Percentiles rank a stretch among this genome's conserved stretches.
These are phyloP conservation scores for Solanum tarijense DNA, from an alignment of 257 asterid species.

Conservation along the genomic window DNA sequence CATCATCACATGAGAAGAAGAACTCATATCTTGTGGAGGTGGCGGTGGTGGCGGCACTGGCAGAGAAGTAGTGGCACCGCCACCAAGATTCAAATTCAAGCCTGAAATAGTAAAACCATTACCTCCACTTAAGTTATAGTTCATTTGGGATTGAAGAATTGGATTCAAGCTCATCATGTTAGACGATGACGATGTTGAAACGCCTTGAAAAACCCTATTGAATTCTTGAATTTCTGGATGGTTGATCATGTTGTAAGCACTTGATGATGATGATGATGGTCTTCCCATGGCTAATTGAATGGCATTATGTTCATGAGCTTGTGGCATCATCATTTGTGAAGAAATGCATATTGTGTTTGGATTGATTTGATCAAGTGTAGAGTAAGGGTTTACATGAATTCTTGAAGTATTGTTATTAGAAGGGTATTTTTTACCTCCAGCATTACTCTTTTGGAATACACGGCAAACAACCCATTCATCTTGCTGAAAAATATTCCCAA, in stretches of 20 bases:
- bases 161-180: conserved; percentile 30
- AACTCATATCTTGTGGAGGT: conserved; percentile 23
- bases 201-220: conserved; percentile 22
- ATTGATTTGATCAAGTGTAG: conserved; percentile 22
- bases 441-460: conserved; percentile 67
- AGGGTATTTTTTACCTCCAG: conserved; percentile 58
- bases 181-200: neutral
- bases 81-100: conserved; percentile 56
- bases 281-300: conserved; percentile 24
- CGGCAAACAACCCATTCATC: conserved; percentile 99
- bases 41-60: conserved; percentile 10
- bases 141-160: conserved; percentile 29
- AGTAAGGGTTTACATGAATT: conserved; percentile 29
- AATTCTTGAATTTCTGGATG: conserved; percentile 53
- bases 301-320: conserved; percentile 15
- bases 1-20: conserved; percentile 15
- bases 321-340: conserved; percentile 28
- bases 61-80: conserved; percentile 20
- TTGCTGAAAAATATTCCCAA: conserved; percentile 30
- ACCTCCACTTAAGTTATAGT: conserved; percentile 18
- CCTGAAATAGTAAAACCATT: conserved; percentile 70
- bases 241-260: conserved; percentile 24
- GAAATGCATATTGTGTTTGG: conserved; percentile 22
- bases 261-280: neutral
- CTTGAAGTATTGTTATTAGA: conserved; percentile 32